These are phyloP conservation scores for Cladobotryum protrusum DNA, from an alignment of 2,329 filamentous ascomycete species.

Conservation along the genomic window DNA sequence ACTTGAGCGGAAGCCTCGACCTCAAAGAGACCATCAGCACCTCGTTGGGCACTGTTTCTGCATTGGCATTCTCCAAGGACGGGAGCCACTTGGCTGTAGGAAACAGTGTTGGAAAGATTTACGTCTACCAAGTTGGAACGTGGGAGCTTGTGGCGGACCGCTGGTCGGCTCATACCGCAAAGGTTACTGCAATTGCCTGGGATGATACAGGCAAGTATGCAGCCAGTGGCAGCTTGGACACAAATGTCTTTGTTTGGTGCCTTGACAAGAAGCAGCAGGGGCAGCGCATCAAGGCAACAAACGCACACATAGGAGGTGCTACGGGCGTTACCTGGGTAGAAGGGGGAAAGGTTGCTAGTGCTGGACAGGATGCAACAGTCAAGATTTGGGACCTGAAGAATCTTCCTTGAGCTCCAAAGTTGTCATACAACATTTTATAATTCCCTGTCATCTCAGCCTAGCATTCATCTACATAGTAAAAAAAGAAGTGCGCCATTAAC, in stretches of 20 bases:
- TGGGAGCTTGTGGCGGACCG: constrained; percentile 72
- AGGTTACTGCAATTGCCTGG: constrained; percentile 62
- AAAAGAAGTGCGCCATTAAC: background rate
- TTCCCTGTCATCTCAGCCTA: constrained; percentile 2
- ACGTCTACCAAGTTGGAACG: constrained; percentile 60
- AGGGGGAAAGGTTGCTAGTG: constrained; percentile 65
- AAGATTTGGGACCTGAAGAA: constrained; percentile 67
- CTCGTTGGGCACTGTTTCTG: constrained; percentile 66
- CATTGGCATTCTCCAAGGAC: constrained; percentile 74
- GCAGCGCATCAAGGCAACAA: constrained; percentile 73
- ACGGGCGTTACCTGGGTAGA: constrained; percentile 78
- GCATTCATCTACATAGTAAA: constrained; percentile 1
- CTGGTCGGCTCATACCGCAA: constrained; percentile 56
- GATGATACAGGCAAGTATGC: constrained; percentile 70
- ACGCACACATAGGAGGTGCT: constrained; percentile 95
- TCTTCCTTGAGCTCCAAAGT: constrained; percentile 22
- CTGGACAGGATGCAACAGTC: constrained; percentile 80
- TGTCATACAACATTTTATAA: background rate
- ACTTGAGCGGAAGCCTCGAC: constrained; percentile 49
- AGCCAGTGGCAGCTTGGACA: constrained; percentile 81
- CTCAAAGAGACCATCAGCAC: constrained; percentile 55
- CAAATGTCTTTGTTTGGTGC: constrained; percentile 90
- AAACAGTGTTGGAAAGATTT: constrained; percentile 78
- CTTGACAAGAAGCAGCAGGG: constrained; percentile 70
- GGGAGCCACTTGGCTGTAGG: constrained; percentile 77